Conservation (phyloP, 805 yeast genomes). For the Barnettozyma sucrosica region DNA sequence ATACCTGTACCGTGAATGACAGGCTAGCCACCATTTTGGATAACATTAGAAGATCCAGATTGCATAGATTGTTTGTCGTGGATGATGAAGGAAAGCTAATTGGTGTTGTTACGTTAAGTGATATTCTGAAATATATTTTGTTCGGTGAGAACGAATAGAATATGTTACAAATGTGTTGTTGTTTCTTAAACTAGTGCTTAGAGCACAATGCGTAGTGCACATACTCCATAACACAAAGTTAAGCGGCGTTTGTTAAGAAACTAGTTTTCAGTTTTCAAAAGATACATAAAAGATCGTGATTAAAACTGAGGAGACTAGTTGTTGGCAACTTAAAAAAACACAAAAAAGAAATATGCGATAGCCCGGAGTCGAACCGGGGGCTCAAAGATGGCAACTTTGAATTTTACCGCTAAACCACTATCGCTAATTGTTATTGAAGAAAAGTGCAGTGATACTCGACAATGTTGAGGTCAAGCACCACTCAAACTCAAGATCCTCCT, state of each 20-base stretch:
- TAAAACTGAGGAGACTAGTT: too few species aligned
- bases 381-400: constrained; percentile 49
- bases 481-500: too few species aligned
- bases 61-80: constrained; percentile 89
- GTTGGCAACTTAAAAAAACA: too few species aligned
- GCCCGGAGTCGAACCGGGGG: constrained; percentile 55
- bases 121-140: constrained; percentile 77
- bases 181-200: not conserved
- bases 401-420: constrained; percentile 48
- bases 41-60: constrained; percentile 83
- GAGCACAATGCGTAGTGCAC: not conserved
- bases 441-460: too few species aligned
- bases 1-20: constrained; percentile 87
- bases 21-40: constrained; percentile 85
- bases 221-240: too few species aligned
- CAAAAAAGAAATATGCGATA: constrained; percentile 3
- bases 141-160: constrained; percentile 41
- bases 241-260: too few species aligned
- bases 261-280: too few species aligned
- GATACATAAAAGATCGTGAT: too few species aligned
- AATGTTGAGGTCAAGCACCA: too few species aligned
- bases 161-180: not conserved
- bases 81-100: constrained; percentile 72
- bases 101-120: constrained; percentile 88
- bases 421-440: not conserved